These are phyloP conservation scores for Evansstolkia leycettana DNA, from an alignment of 495 filamentous ascomycete genomes.

Conservation along the genomic window DNA sequence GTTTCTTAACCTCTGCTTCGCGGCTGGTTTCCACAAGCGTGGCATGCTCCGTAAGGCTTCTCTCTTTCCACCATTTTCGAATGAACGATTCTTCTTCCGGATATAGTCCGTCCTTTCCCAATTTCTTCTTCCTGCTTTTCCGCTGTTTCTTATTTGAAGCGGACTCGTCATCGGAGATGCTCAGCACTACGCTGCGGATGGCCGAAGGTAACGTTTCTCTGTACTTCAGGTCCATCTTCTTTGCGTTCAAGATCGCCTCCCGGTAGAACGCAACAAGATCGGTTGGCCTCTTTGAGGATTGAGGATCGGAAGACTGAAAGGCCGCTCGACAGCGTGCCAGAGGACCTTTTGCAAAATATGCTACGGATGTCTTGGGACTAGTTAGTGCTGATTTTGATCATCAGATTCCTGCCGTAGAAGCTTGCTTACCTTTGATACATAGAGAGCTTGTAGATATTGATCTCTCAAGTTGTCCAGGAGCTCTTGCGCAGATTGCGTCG, in stretches of 20 bases:
- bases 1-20: constrained; percentile 41
- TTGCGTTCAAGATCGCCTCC: constrained; percentile 55
- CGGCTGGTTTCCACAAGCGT: constrained; percentile 26
- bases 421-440: constrained; percentile 73
- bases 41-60: constrained; percentile 27
- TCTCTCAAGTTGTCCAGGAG: constrained; percentile 55
- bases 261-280: constrained; percentile 59
- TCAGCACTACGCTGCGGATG: constrained; percentile 49
- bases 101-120: constrained; percentile 69
- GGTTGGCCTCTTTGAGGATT: constrained; percentile 8
- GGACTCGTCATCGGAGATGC: constrained; percentile 47
- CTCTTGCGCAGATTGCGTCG: constrained; percentile 44
- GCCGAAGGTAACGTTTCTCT: constrained; percentile 58
- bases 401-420: no score
- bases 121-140: constrained; percentile 56
- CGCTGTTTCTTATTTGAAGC: constrained; percentile 37
- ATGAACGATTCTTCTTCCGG: constrained; percentile 63
- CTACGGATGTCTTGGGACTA: constrained; percentile 62
- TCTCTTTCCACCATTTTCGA: constrained; percentile 63
- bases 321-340: constrained; percentile 74
- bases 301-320: constrained; percentile 49
- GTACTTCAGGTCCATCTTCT: constrained; percentile 81
- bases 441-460: constrained; percentile 83
- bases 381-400: constrained; percentile 9
- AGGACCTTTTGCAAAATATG: constrained; percentile 95